phyloP scores from a whole-genome alignment of 2,329 filamentous ascomycete species.

The Ceratocystis eucalypticola region DNA sequence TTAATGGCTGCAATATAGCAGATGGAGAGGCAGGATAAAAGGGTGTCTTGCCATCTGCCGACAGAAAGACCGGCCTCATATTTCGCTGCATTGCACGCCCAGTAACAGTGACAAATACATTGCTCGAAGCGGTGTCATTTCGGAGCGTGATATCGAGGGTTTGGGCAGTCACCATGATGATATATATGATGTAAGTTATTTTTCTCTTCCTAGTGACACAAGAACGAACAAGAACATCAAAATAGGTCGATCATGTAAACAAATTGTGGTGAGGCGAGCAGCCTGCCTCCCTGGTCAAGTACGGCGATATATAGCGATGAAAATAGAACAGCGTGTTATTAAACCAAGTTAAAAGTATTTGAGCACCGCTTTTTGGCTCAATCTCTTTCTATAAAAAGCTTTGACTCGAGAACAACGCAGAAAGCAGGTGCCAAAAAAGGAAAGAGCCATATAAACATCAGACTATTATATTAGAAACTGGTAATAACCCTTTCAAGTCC shows the following conservation, averaged over 20 bases:
- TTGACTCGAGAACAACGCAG: not conserved
- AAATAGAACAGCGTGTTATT: constrained; percentile 19
- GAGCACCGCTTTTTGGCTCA: not conserved
- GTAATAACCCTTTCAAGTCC: not conserved
- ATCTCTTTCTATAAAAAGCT: not conserved
- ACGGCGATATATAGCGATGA: constrained; percentile 10
- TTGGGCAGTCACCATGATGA: not conserved
- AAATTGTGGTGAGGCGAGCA: constrained; percentile 26
- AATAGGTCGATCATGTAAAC: constrained; percentile 23
- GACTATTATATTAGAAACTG: not conserved
- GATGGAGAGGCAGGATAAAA: constrained; percentile 51
- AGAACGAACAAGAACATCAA: too few relatives aligned
- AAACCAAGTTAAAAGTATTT: not conserved
- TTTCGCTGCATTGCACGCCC: constrained; percentile 46
- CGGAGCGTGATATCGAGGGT: constrained; percentile 46
- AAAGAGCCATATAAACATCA: not conserved
- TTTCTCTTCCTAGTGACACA: too few relatives aligned
- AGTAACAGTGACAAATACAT: constrained; percentile 56
- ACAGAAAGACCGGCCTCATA: constrained; percentile 47
- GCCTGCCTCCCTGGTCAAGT: too few relatives aligned
- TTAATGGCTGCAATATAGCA: constrained; percentile 36
- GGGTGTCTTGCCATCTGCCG: constrained; percentile 49
- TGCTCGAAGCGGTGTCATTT: constrained; percentile 50
- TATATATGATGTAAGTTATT: constrained; percentile 24
- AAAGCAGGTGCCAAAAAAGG: not conserved